phyloP scores from a whole-genome alignment of 2,329 filamentous ascomycete genomes.

The Tolypocladium guangdongense region DNA sequence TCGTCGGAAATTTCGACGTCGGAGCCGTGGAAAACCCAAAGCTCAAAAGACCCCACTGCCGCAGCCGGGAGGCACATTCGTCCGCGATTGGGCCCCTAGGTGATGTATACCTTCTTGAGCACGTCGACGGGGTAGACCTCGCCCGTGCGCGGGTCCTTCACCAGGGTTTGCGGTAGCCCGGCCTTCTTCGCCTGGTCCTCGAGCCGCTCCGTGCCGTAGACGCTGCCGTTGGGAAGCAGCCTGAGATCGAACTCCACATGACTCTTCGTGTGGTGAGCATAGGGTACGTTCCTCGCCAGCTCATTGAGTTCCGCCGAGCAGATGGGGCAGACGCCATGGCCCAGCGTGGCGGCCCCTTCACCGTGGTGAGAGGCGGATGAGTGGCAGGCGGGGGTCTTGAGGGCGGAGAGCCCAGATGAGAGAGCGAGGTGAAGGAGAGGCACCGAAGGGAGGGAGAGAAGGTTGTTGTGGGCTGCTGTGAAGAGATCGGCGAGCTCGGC shows the following conservation, averaged over 20 bases:
- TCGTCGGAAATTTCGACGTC: not conserved
- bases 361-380: conserved; percentile 40
- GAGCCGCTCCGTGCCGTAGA: conserved; percentile 69
- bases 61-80: not conserved
- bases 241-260: conserved; percentile 81
- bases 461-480: conserved; percentile 71
- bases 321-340: conserved; percentile 80
- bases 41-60: not conserved
- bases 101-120: conserved; percentile 85
- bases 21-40: not conserved
- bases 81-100: conserved; percentile 31
- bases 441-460: conserved; percentile 70
- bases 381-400: conserved; percentile 93
- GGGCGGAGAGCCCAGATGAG: conserved; percentile 79
- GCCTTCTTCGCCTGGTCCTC: conserved; percentile 70
- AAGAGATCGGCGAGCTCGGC: conserved; percentile 67
- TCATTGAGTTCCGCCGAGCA: conserved; percentile 93
- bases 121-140: conserved; percentile 50
- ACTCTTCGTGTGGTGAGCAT: conserved; percentile 90
- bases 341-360: conserved; percentile 32
- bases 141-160: conserved; percentile 72
- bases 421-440: conserved; percentile 87
- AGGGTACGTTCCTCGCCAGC: conserved; percentile 77
- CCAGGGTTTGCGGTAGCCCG: conserved; percentile 51
- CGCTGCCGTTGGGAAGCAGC: conserved; percentile 74